Percentiles rank a stretch among this genome's conserved stretches.
Evolutionary conservation across 257 asterid genomes (phyloP).

Genomic region (Przewalskia tangutica): DNA sequence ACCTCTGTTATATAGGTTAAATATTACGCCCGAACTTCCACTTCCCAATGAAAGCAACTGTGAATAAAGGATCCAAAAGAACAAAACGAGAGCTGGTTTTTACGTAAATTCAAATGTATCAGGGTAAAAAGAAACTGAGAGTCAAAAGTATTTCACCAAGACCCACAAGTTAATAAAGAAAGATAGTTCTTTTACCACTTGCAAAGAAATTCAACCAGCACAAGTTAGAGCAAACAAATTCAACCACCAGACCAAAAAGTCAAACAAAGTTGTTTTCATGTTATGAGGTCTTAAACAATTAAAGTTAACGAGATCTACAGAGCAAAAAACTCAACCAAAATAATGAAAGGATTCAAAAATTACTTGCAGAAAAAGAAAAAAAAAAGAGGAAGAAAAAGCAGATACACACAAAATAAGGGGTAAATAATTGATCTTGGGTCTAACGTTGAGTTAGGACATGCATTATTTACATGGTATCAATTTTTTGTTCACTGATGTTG

Average conservation of each 20-base stretch:
- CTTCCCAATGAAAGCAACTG: not conserved
- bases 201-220: not conserved
- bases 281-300: not conserved
- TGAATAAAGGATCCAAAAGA: too few relatives aligned
- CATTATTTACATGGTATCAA: too few relatives aligned
- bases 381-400: not conserved
- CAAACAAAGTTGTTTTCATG: not conserved
- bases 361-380: not conserved
- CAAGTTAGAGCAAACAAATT: not conserved
- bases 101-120: not conserved
- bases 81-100: not conserved
- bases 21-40: not conserved
- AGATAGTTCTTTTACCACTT: not conserved
- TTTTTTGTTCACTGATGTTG: too few relatives aligned
- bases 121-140: not conserved
- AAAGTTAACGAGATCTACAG: not conserved
- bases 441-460: too few relatives aligned
- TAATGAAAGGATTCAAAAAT: not conserved
- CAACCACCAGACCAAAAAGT: too few relatives aligned
- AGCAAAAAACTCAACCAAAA: not conserved
- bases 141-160: not conserved
- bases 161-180: not conserved
- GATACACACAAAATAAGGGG: not conserved
- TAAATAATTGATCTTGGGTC: too few relatives aligned
- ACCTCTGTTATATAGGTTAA: not conserved